Conservation (phyloP, 129 eudicot species). For the Flaveria sonorensis region DNA sequence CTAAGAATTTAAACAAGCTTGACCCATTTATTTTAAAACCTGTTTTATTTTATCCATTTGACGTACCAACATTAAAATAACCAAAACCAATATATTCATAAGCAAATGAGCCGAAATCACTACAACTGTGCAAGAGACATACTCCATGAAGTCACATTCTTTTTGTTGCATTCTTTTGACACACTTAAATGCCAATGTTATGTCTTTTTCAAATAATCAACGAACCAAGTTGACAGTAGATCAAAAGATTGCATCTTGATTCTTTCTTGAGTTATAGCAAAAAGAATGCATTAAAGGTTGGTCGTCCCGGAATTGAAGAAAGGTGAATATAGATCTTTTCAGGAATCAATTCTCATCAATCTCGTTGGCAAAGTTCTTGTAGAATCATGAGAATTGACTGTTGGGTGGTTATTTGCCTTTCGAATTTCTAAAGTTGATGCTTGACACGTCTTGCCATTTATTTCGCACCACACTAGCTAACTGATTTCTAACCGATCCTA, state of each 20-base stretch:
- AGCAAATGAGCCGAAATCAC: neutral
- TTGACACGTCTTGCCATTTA: constrained; percentile 24
- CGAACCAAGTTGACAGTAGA: constrained; percentile 27
- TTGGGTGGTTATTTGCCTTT: constrained; percentile 15
- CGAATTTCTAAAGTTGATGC: neutral
- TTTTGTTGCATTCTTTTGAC: constrained; percentile 12
- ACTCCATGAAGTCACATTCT: neutral
- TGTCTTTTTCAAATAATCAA: neutral
- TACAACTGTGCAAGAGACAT: neutral
- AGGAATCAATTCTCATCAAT: constrained; percentile 29
- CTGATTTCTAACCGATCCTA: too few relatives aligned
- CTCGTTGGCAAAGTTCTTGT: constrained; percentile 18
- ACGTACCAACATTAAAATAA: neutral
- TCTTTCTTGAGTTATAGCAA: constrained; percentile 19
- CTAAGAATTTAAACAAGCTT: neutral
- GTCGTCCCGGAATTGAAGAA: constrained; percentile 4
- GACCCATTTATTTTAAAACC: neutral
- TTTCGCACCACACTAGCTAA: neutral
- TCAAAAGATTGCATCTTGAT: constrained; percentile 27
- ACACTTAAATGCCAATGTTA: neutral
- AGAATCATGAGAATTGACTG: constrained; percentile 22
- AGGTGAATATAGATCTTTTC: constrained; percentile 26
- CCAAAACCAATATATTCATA: neutral
- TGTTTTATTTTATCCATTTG: neutral
- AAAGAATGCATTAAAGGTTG: neutral